phyloP scores from a whole-genome alignment of 306 rosid genomes.

The Castanea sativa region DNA sequence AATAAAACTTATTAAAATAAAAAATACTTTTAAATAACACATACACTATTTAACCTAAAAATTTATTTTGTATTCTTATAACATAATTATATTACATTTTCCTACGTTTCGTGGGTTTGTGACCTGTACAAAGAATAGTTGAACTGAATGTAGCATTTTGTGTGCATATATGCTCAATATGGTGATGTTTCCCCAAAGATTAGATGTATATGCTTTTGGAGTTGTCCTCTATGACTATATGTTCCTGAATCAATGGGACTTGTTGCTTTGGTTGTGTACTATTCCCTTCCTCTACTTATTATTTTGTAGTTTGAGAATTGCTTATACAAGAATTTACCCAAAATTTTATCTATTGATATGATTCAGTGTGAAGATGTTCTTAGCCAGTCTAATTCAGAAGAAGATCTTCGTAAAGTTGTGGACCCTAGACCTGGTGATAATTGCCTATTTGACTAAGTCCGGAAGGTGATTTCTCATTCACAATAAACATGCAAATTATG shows the following conservation, averaged over 20 bases:
- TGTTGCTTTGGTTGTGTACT: slow-evolving; percentile 56
- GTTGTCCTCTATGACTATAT: slow-evolving; percentile 59
- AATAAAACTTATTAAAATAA: too few species aligned
- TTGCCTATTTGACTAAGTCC: slow-evolving; percentile 48
- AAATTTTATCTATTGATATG: background rate
- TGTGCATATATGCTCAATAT: slow-evolving; percentile 58
- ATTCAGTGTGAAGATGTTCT: slow-evolving; percentile 64
- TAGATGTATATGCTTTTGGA: slow-evolving; percentile 77
- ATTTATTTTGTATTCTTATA: too few species aligned
- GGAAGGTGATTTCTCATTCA: slow-evolving; percentile 39
- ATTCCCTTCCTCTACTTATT: background rate
- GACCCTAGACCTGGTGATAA: slow-evolving; percentile 47
- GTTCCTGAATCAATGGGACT: slow-evolving; percentile 54
- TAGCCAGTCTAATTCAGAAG: slow-evolving; percentile 38
- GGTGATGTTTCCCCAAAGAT: slow-evolving; percentile 64
- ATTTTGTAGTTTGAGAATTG: background rate
- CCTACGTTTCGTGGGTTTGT: too few species aligned
- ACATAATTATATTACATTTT: too few species aligned
- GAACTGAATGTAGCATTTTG: slow-evolving; percentile 12
- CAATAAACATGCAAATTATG: background rate
- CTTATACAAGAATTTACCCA: background rate
- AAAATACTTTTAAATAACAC: too few species aligned
- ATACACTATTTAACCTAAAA: too few species aligned
- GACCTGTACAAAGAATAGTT: background rate
- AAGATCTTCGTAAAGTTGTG: slow-evolving; percentile 45